Conservation (phyloP, 345 rosid species). For the Cardamine chenopodiifolia region DNA sequence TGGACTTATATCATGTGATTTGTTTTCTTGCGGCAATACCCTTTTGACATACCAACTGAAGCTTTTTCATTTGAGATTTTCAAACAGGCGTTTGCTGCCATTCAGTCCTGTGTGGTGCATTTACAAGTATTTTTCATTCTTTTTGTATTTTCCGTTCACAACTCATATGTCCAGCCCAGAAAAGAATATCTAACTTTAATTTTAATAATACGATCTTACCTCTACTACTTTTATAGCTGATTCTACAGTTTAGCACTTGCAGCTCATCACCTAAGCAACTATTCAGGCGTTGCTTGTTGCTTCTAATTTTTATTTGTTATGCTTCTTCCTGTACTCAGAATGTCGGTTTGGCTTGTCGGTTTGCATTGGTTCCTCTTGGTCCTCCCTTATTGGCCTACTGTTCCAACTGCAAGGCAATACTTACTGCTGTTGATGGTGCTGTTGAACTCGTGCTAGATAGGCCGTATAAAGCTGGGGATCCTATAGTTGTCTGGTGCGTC, state of each 20-base stretch:
- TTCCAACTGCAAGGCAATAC: slow-evolving; percentile 95
- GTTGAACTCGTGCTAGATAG: slow-evolving; percentile 90
- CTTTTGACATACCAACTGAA: slow-evolving; percentile 94
- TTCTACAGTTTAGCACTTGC: not conserved
- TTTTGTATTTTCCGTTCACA: slow-evolving; percentile 4
- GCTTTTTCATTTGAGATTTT: slow-evolving; percentile 93
- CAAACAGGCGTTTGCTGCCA: slow-evolving; percentile 94
- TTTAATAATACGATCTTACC: not conserved
- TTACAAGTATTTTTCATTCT: slow-evolving; percentile 61
- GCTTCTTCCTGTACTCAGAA: slow-evolving; percentile 59
- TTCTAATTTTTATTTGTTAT: slow-evolving; percentile 18
- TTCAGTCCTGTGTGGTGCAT: slow-evolving; percentile 98
- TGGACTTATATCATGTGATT: slow-evolving; percentile 13
- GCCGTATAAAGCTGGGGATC: slow-evolving; percentile 81
- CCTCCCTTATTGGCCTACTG: slow-evolving; percentile 92
- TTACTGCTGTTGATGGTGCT: slow-evolving; percentile 78
- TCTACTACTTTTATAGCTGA: not conserved
- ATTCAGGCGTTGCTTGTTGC: slow-evolving; percentile 19
- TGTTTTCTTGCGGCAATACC: slow-evolving; percentile 81
- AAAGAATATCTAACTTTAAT: not conserved
- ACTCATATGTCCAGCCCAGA: slow-evolving; percentile 1
- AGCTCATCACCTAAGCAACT: slow-evolving; percentile 7
- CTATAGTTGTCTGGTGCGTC: slow-evolving; percentile 84
- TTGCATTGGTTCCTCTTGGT: slow-evolving; percentile 98
- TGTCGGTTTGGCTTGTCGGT: slow-evolving; percentile 93